These are phyloP conservation scores for Tetrahymena thermophila DNA, from an alignment of 73 alveolate species.

Conservation along the genomic window DNA sequence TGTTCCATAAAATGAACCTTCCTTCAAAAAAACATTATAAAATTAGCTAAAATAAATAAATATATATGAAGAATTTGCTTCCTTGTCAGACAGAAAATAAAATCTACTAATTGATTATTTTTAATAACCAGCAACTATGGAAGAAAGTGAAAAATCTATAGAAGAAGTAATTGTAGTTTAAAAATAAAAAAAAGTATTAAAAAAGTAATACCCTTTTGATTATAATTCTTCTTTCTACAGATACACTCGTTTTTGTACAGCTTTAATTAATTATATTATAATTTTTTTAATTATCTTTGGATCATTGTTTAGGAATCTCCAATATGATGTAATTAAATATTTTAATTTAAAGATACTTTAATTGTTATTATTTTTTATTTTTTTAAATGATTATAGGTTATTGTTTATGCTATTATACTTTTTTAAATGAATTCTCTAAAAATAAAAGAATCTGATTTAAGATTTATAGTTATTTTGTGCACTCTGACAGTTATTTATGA, in stretches of 20 bases:
- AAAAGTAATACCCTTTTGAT: not conserved
- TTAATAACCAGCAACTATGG: not conserved
- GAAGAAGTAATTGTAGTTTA: not conserved
- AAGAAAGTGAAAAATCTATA: not conserved
- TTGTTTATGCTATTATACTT: not conserved
- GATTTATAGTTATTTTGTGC: not conserved
- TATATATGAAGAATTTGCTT: not conserved
- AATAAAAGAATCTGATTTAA: not conserved
- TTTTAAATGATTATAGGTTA: not conserved
- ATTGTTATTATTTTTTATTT: not conserved
- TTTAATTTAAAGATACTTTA: too few relatives aligned
- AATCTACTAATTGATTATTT: not conserved
- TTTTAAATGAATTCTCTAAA: not conserved
- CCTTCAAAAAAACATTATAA: not conserved
- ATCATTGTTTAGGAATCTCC: not conserved
- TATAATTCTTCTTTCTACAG: not conserved
- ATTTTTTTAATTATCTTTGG: not conserved
- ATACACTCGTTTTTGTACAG: not conserved
- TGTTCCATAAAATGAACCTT: not conserved
- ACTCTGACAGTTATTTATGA: not conserved
- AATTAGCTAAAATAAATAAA: not conserved
- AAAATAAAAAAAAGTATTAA: not conserved
- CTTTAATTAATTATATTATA: not conserved
- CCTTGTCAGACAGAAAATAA: not conserved
- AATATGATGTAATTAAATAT: not conserved